These are phyloP conservation scores for Colletotrichum ledebouriae DNA, from an alignment of 2,329 filamentous ascomycete genomes.

Conservation along the genomic window DNA sequence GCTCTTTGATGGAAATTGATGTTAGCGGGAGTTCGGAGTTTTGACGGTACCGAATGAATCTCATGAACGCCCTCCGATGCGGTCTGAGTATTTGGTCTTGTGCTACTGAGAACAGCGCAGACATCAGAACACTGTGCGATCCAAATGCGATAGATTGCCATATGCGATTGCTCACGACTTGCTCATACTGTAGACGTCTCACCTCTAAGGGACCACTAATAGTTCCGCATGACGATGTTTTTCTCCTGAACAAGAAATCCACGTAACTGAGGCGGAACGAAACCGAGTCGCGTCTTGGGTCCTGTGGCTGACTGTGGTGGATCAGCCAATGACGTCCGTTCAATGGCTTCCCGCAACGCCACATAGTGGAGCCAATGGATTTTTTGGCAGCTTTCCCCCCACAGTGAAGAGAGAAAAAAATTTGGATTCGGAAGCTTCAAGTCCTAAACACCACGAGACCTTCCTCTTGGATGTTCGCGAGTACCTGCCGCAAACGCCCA, in stretches of 20 bases:
- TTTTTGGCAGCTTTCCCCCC: slow-evolving; percentile 41
- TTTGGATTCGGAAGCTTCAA: slow-evolving; percentile 44
- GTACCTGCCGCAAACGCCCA: slow-evolving; percentile 37
- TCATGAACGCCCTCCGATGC: not conserved
- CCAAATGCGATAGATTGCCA: no score
- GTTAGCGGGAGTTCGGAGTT: slow-evolving; percentile 41
- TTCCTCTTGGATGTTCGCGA: slow-evolving; percentile 40
- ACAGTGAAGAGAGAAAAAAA: slow-evolving; percentile 45
- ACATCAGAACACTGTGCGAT: no score
- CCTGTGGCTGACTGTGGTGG: slow-evolving; percentile 31
- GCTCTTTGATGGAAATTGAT: slow-evolving; percentile 16
- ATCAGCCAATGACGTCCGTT: slow-evolving; percentile 16
- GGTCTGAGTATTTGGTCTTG: not conserved
- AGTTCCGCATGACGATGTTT: slow-evolving; percentile 7
- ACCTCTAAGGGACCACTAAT: not conserved
- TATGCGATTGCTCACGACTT: no score
- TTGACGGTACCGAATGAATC: slow-evolving; percentile 12
- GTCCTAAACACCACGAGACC: slow-evolving; percentile 37
- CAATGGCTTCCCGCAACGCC: slow-evolving; percentile 34
- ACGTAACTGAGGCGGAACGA: slow-evolving; percentile 22
- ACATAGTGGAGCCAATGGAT: slow-evolving; percentile 29
- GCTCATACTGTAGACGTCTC: no score
- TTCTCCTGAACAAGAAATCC: slow-evolving; percentile 5
- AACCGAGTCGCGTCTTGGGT: slow-evolving; percentile 35
- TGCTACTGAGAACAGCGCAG: not conserved